phyloP scores from a whole-genome alignment of 495 filamentous ascomycete genomes.

The Clavariopsis aquatica region DNA sequence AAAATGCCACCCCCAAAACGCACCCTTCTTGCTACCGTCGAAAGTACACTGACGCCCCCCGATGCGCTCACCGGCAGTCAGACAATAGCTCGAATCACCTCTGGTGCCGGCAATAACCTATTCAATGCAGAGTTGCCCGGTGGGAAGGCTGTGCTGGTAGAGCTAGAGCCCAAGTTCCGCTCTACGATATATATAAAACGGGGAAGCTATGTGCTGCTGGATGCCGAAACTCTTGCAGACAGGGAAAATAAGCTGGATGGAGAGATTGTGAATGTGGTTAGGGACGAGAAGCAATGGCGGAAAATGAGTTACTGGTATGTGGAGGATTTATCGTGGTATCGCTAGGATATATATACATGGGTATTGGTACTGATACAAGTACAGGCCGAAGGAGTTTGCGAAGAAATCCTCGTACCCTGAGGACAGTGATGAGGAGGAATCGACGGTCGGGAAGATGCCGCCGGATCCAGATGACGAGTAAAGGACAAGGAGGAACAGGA shows the following conservation, averaged over 20 bases:
- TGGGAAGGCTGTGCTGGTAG: constrained; percentile 64
- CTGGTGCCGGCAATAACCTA: constrained; percentile 83
- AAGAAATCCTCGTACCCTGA: constrained; percentile 60
- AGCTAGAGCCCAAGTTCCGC: constrained; percentile 79
- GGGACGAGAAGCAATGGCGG: constrained; percentile 88
- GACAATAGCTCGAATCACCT: constrained; percentile 70
- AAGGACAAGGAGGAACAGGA: constrained; percentile 1
- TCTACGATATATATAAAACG: constrained; percentile 88
- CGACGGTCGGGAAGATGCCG: constrained; percentile 78
- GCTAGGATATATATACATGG: constrained; percentile 1
- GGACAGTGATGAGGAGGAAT: constrained; percentile 71
- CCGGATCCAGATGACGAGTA: constrained; percentile 65
- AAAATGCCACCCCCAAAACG: constrained; percentile 74
- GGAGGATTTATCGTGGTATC: not conserved
- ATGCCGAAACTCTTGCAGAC: constrained; percentile 65
- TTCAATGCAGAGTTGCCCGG: constrained; percentile 70
- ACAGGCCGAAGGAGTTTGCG: constrained; percentile 78
- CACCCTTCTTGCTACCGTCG: constrained; percentile 68
- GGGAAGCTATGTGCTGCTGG: constrained; percentile 81
- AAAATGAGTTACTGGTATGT: constrained; percentile 86
- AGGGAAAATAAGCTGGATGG: constrained; percentile 78
- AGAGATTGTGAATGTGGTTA: constrained; percentile 89
- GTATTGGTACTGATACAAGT: constrained; percentile 41
- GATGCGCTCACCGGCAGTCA: constrained; percentile 63
- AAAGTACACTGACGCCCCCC: constrained; percentile 75